Base-by-base conservation (phyloP, 176 grass and related monocot genomes). In the Rhynchospora breviuscula region DNA sequence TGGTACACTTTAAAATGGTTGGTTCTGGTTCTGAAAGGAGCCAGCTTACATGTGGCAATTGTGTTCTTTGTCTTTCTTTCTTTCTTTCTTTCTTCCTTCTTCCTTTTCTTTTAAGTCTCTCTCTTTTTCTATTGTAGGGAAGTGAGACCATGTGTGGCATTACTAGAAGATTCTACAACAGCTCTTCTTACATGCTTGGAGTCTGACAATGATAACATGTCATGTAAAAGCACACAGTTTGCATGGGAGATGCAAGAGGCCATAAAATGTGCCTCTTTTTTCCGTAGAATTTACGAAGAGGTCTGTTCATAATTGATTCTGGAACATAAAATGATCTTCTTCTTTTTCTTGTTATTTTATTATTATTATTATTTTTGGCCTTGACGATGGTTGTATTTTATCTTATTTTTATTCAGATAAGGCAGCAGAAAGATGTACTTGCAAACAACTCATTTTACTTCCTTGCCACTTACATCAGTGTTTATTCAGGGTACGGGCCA, bases 261-360 rank as follows among this genome's bases (percentile, higher is more conserved):
- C 61, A 56, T 91, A 79, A 93, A 95, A 89, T 98, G 92, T 85
- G 93, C 91, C 73, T 90, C 88, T 44, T 91, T 95, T 88, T 92
- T 98, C 33, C 85, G 91, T 84, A 93, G 96, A 79, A 98, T 98
- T 71, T 98, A 95, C 87, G 92, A 98, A 89, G 95, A 98, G 95
- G 95, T 98, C 83, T 88, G 69, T 15, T 81, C 82, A 26, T 25
- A 47, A 71, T 31, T 84, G 21, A 26, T 48, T 79, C 44, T 14
- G 14, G 7, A 53, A 45, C 31, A 71, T 83, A 26, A 49, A 83
- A 61, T 33, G 22, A 61, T 45, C 8, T 71, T 52, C 43, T 52
- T 33, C 1, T 48, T 81, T 59, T 81, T 58, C 8, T 19, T 63
- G 63, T 81, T 40, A 40, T 40, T 40, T 40, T 40, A 29, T 29